Evolutionary conservation across 352 stramenopile species (phyloP), one percentile per base, ranked within the genome.

Genomic region (Globisporangium abappressorium): DNA sequence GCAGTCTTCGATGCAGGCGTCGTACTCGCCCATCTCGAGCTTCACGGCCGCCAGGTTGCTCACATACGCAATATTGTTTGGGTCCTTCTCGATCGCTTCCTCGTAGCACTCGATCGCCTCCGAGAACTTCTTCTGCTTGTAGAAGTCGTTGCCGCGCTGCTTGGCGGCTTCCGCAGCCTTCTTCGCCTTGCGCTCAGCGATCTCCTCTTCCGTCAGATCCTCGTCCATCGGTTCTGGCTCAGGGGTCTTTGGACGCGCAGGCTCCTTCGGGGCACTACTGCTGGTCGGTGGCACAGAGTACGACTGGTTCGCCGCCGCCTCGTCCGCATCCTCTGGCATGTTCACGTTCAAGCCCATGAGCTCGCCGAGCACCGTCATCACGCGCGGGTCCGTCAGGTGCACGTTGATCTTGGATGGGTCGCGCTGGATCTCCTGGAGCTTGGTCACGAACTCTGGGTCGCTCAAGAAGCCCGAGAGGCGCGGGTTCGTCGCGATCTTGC

Each of bases 1-100:
- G 85, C 97, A 98, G 71, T 94, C 77, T 28, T 89, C 85, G 60
- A 99, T 98, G 71, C 96, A 99, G 58, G 84, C 87, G 72, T 98
- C 96, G 34, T 89, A 97, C 65, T 99, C 88, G 69, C 97, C 98
- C 78, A 96, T 91, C 63, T 99, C 98, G 65, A 99, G 94, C 65
- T 95, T 96, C 33, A 99, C 97, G 18, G 98, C 97, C 15, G 97
- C 97, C 72, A 98, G 96, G 82, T 99, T 99, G 67, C 89, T 98
- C 61, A 97, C 78, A 81, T 98, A 99, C 36, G 95, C 93, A 80
- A 99, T 98, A 83, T 99, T 99, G 57, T 85, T 95, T 14, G 86
- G 84, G 78, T 99, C 92, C 68, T 99, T 89, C 38, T 82, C 88
- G 68, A 98, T 98, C 2, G 97, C 97, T 73, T 99, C 96, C 26